phyloP scores from a whole-genome alignment of 176 grass and related monocot genomes.

The Oryza brachyantha region DNA sequence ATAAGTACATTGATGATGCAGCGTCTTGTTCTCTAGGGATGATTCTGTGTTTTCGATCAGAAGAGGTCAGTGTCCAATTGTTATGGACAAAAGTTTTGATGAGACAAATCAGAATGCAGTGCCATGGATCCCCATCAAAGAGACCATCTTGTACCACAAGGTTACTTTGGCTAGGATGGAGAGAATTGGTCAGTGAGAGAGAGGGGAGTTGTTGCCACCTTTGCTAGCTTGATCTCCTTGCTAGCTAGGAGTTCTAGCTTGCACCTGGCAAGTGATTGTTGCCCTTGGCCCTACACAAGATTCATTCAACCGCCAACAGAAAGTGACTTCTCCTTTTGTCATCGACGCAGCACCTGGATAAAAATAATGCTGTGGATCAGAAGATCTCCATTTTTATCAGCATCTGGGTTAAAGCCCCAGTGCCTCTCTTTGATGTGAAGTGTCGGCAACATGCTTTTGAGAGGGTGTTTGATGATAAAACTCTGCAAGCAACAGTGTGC shows the following conservation, averaged over 20 bases:
- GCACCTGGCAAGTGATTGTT: constrained; percentile 21
- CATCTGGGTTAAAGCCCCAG: too few relatives aligned
- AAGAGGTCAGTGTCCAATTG: neutral
- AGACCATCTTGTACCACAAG: constrained; percentile 2
- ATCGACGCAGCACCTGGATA: constrained; percentile 16
- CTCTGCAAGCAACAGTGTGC: neutral
- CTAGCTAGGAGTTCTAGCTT: neutral
- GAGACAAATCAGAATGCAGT: neutral
- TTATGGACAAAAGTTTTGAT: constrained; percentile 2
- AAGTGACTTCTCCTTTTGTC: neutral
- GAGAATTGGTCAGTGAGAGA: constrained; percentile 3
- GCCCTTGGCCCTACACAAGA: constrained; percentile 13
- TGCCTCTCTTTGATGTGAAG: neutral
- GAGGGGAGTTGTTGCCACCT: neutral
- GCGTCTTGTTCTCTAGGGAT: neutral
- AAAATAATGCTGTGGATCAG: constrained; percentile 13
- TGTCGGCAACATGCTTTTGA: constrained; percentile 21
- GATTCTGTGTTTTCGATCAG: neutral
- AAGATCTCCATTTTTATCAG: neutral
- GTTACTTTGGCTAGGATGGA: neutral
- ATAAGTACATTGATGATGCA: neutral
- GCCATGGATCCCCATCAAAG: neutral
- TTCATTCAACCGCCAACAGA: constrained; percentile 41
- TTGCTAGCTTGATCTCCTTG: neutral
- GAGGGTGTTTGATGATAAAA: neutral